Base-by-base conservation (phyloP, 306 rosid genomes). In the Senna siamea region DNA sequence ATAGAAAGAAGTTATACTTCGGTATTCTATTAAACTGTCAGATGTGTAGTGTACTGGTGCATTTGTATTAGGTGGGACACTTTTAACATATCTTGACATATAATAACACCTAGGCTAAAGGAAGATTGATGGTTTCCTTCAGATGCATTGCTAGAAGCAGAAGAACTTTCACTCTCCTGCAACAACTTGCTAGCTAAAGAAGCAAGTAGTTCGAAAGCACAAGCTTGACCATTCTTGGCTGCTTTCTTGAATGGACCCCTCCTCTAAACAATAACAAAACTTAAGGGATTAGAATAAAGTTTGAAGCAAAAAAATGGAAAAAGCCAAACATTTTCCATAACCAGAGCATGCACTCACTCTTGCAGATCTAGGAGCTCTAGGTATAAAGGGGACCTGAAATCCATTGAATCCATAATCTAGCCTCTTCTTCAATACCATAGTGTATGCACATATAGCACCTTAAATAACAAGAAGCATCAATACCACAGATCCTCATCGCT, bases 121-220 rank as follows among this genome's bases (percentile, higher is more conserved):
- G 79, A 59, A 63, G 79, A 77, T 30, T 55, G 86, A 67, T 70
- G 66, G 69, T 79, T 86, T 81, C 85, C 90, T 86, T 79, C 87
- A 4, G 92, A 91, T 13, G 93, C 93, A 66, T 93, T 85, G 80
- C 97, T 93, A 70, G 85, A 89, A 11, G 94, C 87, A 18, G 96
- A 82, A 68, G 85, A 87, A 77, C 93, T 85, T 79, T 85, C 96
- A 43, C 92, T 82, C 87, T 93, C 97, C 88, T 79, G 83, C 90
- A 93, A 77, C 61, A 93, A 82, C 83, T 89, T 83, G 32, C 98
- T 96, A 53, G 98, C 98, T 78, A 93, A 74, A 69, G 97, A 93
- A 62, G 98, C 98, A 85, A 93, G 71, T 61, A 93, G 76, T 81
- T 93, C 98, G 58, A 93, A 83, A 48, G 98, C 97, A 79, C 93